Evolutionary conservation across 805 yeast species (phyloP), one percentile per base, ranked within the genome.

Genomic region (Suhomyces kilbournensis): DNA sequence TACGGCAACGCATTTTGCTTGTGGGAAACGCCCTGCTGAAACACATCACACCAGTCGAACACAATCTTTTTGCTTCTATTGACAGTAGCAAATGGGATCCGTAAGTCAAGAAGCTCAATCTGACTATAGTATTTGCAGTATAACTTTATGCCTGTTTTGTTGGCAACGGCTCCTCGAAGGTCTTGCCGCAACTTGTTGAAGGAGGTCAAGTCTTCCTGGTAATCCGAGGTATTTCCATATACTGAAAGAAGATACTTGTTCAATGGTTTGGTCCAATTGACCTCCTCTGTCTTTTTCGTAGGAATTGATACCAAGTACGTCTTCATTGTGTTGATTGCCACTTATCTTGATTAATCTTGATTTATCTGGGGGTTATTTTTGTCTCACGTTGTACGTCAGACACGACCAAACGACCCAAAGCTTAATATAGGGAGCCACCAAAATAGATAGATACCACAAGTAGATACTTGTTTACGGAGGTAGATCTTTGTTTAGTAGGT

Each of bases 11-110:
- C 86, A 60, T 80, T 81, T 64, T 92, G 97, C n/a, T 86, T 75
- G 54, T 79, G 79, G 12, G 76, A 69, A 1, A 74, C 69, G 0
- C 72, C 58, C 6, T 67, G 61, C 7, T 72, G 71, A 62, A 84
- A 88, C 4, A 94, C 86, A 64, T 92, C 96, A 57, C 71, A 70
- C 98, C 98, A 93, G 0, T 82, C 77, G 66, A 92, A 93, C 50
- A 79, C 77, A 9, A 86, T 64, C 52, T 77, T 75, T 51, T 67
- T 72, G 52, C 60, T 64, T 47, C 62, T 68, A 55, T 70, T 67
- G 53, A 85, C 77, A n/a, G 78, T 71, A 49, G 75, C 76, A 53
- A 84, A 77, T 1, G 97, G 94, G 19, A 93, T 67, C 49, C 97
- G 75, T 57, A 90, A 69, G 55, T 88, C 91, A 46, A 94, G 70